These are phyloP conservation scores for Kodamaea sagamina DNA, from an alignment of 805 yeast species.

Conservation along the genomic window DNA sequence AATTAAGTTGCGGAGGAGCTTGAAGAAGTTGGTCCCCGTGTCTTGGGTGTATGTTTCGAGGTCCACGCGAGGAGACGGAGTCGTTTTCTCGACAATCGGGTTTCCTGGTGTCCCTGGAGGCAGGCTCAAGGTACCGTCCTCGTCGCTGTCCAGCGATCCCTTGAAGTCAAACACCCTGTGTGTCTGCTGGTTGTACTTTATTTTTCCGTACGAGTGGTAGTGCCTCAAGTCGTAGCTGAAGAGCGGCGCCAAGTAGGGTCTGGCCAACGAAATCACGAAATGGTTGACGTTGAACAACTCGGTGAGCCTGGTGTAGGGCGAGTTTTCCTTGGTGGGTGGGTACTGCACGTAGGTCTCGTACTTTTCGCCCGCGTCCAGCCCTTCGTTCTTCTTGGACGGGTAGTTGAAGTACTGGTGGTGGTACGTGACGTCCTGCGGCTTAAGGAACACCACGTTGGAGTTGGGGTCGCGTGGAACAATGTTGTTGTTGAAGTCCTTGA, in stretches of 20 bases:
- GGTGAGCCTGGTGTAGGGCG: slow-evolving; percentile 83
- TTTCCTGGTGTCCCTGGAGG: slow-evolving; percentile 4
- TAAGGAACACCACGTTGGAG: slow-evolving; percentile 43
- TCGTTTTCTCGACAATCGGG: slow-evolving; percentile 3
- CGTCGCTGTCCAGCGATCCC: slow-evolving; percentile 10
- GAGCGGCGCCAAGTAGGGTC: slow-evolving; percentile 92
- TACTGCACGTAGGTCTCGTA: slow-evolving; percentile 18
- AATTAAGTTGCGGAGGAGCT: slow-evolving; percentile 51
- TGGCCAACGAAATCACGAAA: slow-evolving; percentile 84
- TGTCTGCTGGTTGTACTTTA: slow-evolving; percentile 22
- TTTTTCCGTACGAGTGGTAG: slow-evolving; percentile 43
- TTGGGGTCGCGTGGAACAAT: slow-evolving; percentile 52
- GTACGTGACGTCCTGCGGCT: slow-evolving; percentile 47
- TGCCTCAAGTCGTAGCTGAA: slow-evolving; percentile 82
- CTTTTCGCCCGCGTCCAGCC: slow-evolving; percentile 11
- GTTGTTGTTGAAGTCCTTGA: slow-evolving; percentile 62
- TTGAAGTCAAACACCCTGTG: slow-evolving; percentile 12
- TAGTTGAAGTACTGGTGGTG: slow-evolving; percentile 44
- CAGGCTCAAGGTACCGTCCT: slow-evolving; percentile 3
- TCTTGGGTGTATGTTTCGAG: slow-evolving; percentile 36
- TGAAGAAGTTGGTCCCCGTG: slow-evolving; percentile 32
- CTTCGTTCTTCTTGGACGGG: slow-evolving; percentile 16
- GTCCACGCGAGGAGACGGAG: slow-evolving; percentile 22
- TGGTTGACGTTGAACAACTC: slow-evolving; percentile 95
- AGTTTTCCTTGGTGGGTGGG: slow-evolving; percentile 31